Percentiles rank a stretch among this genome's conserved stretches.
Evolutionary conservation across 2,329 filamentous ascomycete genomes (phyloP).

Genomic region (Aquanectria penicillioides): DNA sequence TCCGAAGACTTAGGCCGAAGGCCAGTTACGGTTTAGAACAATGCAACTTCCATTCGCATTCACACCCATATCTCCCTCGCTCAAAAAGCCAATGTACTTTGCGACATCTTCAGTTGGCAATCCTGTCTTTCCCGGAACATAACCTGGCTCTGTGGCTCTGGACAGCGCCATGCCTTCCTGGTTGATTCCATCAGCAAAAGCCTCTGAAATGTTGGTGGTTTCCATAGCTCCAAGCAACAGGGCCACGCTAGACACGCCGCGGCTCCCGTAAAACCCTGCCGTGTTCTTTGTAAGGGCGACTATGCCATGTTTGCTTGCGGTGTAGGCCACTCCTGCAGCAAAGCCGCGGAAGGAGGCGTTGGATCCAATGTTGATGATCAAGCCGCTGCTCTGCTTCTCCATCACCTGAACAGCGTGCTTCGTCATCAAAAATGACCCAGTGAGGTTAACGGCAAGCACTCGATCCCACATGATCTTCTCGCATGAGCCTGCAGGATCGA

Average conservation of each 20-base stretch:
- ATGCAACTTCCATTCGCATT: slow-evolving; percentile 49
- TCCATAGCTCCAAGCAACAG: slow-evolving; percentile 62
- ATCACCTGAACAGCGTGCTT: slow-evolving; percentile 57
- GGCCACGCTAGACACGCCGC: slow-evolving; percentile 63
- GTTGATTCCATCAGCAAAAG: slow-evolving; percentile 50
- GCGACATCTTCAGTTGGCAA: slow-evolving; percentile 50
- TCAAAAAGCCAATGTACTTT: slow-evolving; percentile 50
- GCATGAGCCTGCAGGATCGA: slow-evolving; percentile 61
- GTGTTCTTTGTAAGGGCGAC: slow-evolving; percentile 67
- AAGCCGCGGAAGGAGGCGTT: slow-evolving; percentile 55
- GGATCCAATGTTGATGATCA: slow-evolving; percentile 64
- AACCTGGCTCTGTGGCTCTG: slow-evolving; percentile 41
- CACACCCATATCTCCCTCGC: slow-evolving; percentile 41
- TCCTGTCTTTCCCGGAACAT: slow-evolving; percentile 39
- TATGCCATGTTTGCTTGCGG: slow-evolving; percentile 63
- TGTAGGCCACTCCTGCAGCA: slow-evolving; percentile 58
- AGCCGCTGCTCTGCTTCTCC: slow-evolving; percentile 45
- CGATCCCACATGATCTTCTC: slow-evolving; percentile 60
- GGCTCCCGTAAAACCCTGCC: slow-evolving; percentile 62
- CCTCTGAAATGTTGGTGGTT: slow-evolving; percentile 63
- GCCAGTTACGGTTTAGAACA: slow-evolving; percentile 50
- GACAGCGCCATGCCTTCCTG: slow-evolving; percentile 44
- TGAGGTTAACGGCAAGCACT: slow-evolving; percentile 66
- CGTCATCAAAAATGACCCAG: slow-evolving; percentile 62
- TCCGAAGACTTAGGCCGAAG: slow-evolving; percentile 40